Percentiles rank a stretch among this genome's conserved stretches.
Conservation (phyloP, 495 filamentous ascomycete genomes). For the Jackrogersella multiformis region DNA sequence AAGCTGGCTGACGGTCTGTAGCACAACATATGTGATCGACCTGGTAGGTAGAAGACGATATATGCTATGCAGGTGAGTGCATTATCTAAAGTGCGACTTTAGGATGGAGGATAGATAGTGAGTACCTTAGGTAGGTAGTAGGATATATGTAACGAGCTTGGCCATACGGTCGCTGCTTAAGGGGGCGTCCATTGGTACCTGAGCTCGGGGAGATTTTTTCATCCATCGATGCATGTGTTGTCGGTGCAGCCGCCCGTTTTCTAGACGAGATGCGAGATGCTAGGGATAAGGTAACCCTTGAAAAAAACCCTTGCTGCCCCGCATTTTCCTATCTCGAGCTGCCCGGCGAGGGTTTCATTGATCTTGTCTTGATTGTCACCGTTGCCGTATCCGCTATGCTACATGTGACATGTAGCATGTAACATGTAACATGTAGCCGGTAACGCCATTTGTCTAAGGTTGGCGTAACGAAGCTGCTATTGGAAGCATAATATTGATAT, state of each 20-base stretch:
- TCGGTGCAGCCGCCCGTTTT: conserved; percentile 29
- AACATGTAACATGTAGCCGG: conserved; percentile 30
- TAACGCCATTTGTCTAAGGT: conserved; percentile 42
- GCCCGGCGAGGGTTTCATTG: conserved; percentile 21
- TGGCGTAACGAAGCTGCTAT: conserved; percentile 32
- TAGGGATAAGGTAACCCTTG: conserved; percentile 23
- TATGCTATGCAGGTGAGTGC: conserved; percentile 41
- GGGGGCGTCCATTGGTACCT: conserved; percentile 34
- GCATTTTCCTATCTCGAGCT: conserved; percentile 40
- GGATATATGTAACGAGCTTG: conserved; percentile 28
- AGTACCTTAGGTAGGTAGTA: too few relatives aligned
- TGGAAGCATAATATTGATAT: conserved; percentile 19
- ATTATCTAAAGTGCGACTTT: conserved; percentile 37
- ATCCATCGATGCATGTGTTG: conserved; percentile 35
- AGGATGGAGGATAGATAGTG: conserved; percentile 29
- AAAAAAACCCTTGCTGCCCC: conserved; percentile 37
- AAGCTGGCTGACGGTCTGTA: conserved; percentile 27
- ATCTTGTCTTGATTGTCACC: conserved; percentile 29
- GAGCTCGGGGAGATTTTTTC: conserved; percentile 32
- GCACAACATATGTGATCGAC: conserved; percentile 38
- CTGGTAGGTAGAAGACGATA: conserved; percentile 37
- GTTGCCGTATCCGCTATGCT: conserved; percentile 19
- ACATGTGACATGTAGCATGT: conserved; percentile 3
- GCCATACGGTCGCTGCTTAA: conserved; percentile 20
- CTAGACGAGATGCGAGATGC: conserved; percentile 33